Percentiles rank a stretch among this genome's conserved stretches.
Conservation (phyloP, 129 eudicot genomes). For the Saposhnikovia divaricata region DNA sequence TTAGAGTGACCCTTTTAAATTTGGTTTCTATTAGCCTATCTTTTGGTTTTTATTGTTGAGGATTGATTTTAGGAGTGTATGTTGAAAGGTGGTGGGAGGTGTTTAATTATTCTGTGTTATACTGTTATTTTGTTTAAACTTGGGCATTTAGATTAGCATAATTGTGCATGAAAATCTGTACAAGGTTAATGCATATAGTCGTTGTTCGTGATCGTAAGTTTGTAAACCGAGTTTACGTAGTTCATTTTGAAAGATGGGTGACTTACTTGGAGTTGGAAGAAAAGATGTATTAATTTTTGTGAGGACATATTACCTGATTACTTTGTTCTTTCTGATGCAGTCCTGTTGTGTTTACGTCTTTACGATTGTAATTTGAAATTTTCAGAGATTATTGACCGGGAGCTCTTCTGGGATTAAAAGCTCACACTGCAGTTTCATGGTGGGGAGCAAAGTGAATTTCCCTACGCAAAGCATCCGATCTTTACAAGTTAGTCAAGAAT, state of each 20-base stretch:
- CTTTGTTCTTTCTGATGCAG: slow-evolving; percentile 1
- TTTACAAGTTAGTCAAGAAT: slow-evolving; percentile 33
- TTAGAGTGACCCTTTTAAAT: neutral
- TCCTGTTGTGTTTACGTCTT: neutral
- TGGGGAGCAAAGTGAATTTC: slow-evolving; percentile 51
- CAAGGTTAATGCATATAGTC: neutral
- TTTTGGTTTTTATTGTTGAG: neutral
- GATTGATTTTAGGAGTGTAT: neutral
- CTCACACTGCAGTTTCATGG: slow-evolving; percentile 61
- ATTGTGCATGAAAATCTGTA: neutral
- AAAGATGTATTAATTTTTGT: neutral
- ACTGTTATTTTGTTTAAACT: neutral
- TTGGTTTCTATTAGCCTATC: neutral
- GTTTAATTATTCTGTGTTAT: neutral
- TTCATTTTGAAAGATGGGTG: neutral
- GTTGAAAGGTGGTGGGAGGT: neutral
- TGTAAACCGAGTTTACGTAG: neutral
- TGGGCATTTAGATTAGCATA: neutral
- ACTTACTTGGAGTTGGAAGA: neutral
- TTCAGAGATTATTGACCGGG: slow-evolving; percentile 56
- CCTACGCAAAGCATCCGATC: slow-evolving; percentile 45
- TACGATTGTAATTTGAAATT: neutral
- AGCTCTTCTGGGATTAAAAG: slow-evolving; percentile 49
- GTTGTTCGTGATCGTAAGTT: neutral
- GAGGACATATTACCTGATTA: neutral